phyloP scores from a whole-genome alignment of 1,284 basidiomycete species.

The Cerioporus squamosus region DNA sequence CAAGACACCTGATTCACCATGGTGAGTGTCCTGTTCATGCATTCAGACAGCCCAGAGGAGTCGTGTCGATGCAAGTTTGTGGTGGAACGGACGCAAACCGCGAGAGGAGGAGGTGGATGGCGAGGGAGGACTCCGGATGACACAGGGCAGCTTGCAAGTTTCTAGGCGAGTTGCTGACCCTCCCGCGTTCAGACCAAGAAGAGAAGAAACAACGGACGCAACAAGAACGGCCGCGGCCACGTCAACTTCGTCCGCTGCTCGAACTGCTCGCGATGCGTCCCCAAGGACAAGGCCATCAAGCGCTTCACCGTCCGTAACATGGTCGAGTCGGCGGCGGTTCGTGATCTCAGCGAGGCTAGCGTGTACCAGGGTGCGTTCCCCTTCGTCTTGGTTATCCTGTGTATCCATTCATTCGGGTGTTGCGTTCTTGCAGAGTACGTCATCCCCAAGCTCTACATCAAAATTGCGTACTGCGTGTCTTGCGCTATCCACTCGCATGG shows the following conservation, averaged over 20 bases:
- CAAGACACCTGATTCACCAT: slow-evolving; percentile 40
- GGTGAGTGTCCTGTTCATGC: slow-evolving; percentile 36
- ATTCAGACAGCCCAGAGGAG: slow-evolving; percentile 6
- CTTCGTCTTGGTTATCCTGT: not conserved
- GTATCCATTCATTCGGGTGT: not conserved
- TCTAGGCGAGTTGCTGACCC: slow-evolving; percentile 11
- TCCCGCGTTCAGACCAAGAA: slow-evolving; percentile 85
- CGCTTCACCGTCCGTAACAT: slow-evolving; percentile 99
- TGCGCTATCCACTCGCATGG: slow-evolving; percentile 99
- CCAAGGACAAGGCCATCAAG: slow-evolving; percentile 99
- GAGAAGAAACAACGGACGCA: slow-evolving; percentile 97
- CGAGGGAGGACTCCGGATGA: slow-evolving; percentile 29
- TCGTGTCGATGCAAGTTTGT: slow-evolving; percentile 13
- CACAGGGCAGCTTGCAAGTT: slow-evolving; percentile 6
- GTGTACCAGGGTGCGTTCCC: slow-evolving; percentile 84
- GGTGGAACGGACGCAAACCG: slow-evolving; percentile 12
- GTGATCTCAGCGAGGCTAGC: slow-evolving; percentile 96
- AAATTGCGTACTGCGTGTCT: slow-evolving; percentile 98
- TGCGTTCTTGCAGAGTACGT: slow-evolving; percentile 76
- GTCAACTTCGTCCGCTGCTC: slow-evolving; percentile 94
- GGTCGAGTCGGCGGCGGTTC: slow-evolving; percentile 97
- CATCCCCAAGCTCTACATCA: slow-evolving; percentile 98
- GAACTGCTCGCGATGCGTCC: slow-evolving; percentile 95
- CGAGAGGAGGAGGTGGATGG: slow-evolving; percentile 35
- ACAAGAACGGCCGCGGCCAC: slow-evolving; percentile 99